These are phyloP conservation scores for Cyclocybe cylindracea DNA, from an alignment of 768 basidiomycete species.

Conservation along the genomic window DNA sequence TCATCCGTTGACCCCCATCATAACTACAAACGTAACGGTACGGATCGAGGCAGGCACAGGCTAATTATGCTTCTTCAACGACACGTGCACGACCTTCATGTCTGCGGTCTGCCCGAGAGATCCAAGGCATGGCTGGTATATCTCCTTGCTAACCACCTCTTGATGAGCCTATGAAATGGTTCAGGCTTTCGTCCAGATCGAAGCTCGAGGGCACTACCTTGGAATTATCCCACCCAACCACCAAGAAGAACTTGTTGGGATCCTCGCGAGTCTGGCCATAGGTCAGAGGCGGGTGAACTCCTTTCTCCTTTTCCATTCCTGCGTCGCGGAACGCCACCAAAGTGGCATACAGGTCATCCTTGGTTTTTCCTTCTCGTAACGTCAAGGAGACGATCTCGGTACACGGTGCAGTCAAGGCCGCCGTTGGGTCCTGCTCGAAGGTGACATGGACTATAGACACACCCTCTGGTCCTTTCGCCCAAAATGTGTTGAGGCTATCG, in stretches of 20 bases:
- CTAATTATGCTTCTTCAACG: neutral
- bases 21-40: too few species aligned
- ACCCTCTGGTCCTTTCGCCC: too few species aligned
- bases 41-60: too few species aligned
- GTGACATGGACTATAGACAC: constrained; percentile 3
- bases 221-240: constrained; percentile 17
- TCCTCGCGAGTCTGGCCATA: constrained; percentile 14
- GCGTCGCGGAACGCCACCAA: neutral
- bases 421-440: constrained; percentile 3
- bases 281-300: constrained; percentile 1
- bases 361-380: constrained; percentile 12
- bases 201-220: constrained; percentile 8
- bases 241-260: constrained; percentile 7
- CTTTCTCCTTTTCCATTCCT: constrained; percentile 1
- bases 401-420: constrained; percentile 8
- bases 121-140: neutral
- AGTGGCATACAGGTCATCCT: constrained; percentile 3
- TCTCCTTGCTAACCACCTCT: neutral
- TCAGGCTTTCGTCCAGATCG: neutral
- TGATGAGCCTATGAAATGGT: neutral
- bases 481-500: too few species aligned
- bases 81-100: constrained; percentile 1
- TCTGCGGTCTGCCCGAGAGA: neutral
- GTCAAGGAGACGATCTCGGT: constrained; percentile 12
- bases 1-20: too few species aligned